These are phyloP conservation scores for Solanum tarapatanum DNA, from an alignment of 257 asterid species.

Conservation along the genomic window DNA sequence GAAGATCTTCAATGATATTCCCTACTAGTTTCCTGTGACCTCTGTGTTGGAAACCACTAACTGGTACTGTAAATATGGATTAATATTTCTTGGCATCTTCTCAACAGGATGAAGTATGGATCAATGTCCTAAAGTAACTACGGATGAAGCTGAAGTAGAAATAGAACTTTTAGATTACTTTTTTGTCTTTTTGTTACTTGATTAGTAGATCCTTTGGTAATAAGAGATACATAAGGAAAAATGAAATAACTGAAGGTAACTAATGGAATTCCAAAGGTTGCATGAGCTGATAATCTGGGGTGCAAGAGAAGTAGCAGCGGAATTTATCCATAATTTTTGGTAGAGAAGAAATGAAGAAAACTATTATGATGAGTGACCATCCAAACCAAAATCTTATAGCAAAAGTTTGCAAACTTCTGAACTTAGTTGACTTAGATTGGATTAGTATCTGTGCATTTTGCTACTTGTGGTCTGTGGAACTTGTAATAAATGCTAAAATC, in stretches of 20 bases:
- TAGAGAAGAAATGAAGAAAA: not conserved
- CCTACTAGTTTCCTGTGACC: not conserved
- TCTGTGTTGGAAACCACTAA: not conserved
- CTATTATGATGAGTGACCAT: not conserved
- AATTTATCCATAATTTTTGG: not conserved
- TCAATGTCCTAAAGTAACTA: not conserved
- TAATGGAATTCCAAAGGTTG: not conserved
- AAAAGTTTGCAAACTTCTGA: not conserved
- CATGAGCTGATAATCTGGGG: not conserved
- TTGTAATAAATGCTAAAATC: not conserved
- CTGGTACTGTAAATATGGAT: not conserved
- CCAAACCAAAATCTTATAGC: not conserved
- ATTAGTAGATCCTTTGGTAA: not conserved
- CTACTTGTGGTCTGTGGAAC: not conserved
- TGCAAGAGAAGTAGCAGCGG: not conserved
- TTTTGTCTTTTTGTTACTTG: not conserved
- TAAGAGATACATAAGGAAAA: not conserved
- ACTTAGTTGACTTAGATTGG: not conserved
- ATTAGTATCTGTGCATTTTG: not conserved
- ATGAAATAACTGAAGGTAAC: not conserved
- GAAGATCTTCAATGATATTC: not conserved
- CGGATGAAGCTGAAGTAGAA: not conserved
- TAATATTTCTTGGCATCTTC: not conserved
- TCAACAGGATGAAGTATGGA: not conserved
- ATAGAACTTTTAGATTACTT: not conserved